Conservation (phyloP, 2,329 filamentous ascomycete genomes). For the Colletotrichum tamarilloi region DNA sequence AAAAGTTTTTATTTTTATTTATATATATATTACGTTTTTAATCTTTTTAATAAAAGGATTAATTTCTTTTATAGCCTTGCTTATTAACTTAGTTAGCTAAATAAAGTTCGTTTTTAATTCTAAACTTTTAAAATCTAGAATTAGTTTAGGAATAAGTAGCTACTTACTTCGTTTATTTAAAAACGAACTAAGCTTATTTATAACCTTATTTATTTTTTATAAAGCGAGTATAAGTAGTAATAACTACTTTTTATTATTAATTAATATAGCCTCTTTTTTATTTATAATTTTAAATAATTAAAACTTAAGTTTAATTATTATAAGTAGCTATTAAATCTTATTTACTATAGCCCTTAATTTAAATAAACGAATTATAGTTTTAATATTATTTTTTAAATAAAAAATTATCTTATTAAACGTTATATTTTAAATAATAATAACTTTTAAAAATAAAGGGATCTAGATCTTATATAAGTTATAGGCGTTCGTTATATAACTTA, state of each 20-base stretch:
- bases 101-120: rapidly evolving
- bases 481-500: neutral
- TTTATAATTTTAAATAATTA: too few relatives aligned
- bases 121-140: neutral
- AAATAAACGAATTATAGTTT: rapidly evolving
- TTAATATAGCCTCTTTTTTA: neutral
- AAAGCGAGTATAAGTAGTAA: neutral
- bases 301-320: too few relatives aligned
- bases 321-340: neutral
- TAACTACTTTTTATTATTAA: neutral
- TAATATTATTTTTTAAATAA: neutral
- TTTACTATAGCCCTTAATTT: rapidly evolving
- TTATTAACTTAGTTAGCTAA: neutral
- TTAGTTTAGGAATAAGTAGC: neutral
- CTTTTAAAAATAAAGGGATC: neutral
- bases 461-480: neutral
- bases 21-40: too few relatives aligned
- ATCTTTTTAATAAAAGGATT: too few relatives aligned
- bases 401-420: neutral
- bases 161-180: neutral
- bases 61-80: neutral
- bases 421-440: neutral
- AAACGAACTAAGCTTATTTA: too few relatives aligned
- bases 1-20: too few relatives aligned
- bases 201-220: neutral